A percentile compares a stretch with the other conserved stretches of the same genome.
These are phyloP conservation scores for Pichia norvegensis DNA, from an alignment of 1,139 yeast species.

Conservation along the genomic window DNA sequence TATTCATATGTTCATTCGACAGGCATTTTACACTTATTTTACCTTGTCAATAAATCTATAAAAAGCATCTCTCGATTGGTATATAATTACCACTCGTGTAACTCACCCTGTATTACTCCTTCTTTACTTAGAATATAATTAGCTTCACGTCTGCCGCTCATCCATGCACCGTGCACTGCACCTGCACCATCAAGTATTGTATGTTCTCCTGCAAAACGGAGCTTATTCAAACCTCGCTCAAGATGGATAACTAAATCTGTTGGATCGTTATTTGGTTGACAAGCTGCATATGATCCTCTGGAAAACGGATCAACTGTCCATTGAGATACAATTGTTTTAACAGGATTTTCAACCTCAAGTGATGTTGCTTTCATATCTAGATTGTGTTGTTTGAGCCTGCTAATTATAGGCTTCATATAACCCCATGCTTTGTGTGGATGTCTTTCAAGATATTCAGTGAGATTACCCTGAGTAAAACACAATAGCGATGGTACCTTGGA, in stretches of 20 bases:
- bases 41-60: not conserved
- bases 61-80: no score
- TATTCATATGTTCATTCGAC: no score
- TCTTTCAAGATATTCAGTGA: conserved; percentile 47
- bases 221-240: conserved; percentile 39
- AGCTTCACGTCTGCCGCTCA: conserved; percentile 72
- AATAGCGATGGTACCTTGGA: conserved; percentile 43
- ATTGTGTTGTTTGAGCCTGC: conserved; percentile 17
- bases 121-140: conserved; percentile 32
- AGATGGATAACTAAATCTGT: conserved; percentile 48
- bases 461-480: conserved; percentile 59
- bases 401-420: conserved; percentile 36
- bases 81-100: conserved; percentile 16
- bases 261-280: conserved; percentile 62
- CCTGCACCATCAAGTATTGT: conserved; percentile 79
- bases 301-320: conserved; percentile 71
- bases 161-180: conserved; percentile 78
- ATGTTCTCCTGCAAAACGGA: conserved; percentile 86
- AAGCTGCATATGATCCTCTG: conserved; percentile 69
- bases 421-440: conserved; percentile 36
- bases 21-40: no score
- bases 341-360: conserved; percentile 31
- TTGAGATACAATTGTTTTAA: conserved; percentile 44
- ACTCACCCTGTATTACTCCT: conserved; percentile 19
- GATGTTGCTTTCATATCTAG: not conserved